These are phyloP conservation scores for Penicillium sp. DNA, from an alignment of 2,329 filamentous ascomycete species.

Conservation along the genomic window DNA sequence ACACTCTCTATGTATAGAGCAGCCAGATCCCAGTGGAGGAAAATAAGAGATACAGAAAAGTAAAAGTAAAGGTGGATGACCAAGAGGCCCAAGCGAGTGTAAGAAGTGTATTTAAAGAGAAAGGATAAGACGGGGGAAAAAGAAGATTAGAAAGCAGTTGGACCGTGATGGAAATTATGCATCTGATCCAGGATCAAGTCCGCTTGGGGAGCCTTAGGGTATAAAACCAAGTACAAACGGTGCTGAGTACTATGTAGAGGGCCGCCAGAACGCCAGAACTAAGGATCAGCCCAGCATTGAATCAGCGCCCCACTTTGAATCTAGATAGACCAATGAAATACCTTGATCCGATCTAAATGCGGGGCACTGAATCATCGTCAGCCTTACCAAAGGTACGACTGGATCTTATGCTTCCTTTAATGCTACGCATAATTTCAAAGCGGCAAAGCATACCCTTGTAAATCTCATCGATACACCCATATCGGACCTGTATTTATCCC, in stretches of 20 bases:
- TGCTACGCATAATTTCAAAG: background rate
- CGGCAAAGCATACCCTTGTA: background rate
- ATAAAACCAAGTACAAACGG: background rate
- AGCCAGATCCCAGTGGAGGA: no score
- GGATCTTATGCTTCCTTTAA: background rate
- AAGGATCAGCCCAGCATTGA: background rate
- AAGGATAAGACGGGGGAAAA: background rate
- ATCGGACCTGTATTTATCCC: no score
- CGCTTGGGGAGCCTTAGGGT: background rate
- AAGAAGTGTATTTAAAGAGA: background rate
- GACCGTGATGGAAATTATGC: background rate
- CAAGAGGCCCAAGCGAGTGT: background rate
- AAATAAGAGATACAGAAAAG: background rate
- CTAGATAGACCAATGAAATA: background rate
- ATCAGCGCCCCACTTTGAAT: background rate
- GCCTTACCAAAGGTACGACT: background rate
- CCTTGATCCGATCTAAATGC: background rate
- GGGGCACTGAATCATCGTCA: conserved; percentile 1
- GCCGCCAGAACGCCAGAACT: background rate
- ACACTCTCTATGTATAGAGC: no score
- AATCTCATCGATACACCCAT: no score
- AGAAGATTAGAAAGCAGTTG: background rate
- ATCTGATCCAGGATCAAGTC: background rate
- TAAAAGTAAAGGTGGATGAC: background rate
- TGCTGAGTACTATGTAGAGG: no score